Percentiles rank a stretch among this genome's conserved stretches.
Evolutionary conservation across 2,329 filamentous ascomycete genomes (phyloP).

Genomic region (Sordariomycetes sp.): DNA sequence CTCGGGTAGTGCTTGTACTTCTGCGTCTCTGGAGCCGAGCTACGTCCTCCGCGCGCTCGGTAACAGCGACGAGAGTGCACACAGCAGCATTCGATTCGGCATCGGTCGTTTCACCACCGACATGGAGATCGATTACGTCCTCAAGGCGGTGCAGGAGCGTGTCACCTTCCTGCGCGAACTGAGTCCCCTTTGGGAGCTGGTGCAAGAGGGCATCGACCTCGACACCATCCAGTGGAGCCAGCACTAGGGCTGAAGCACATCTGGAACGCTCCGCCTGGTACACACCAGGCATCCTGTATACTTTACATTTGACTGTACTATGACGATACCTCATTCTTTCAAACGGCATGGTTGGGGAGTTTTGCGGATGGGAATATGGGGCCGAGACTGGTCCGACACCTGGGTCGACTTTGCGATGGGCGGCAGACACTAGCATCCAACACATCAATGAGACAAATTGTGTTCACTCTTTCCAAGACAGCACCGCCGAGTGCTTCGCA

Average conservation of each 20-base stretch:
- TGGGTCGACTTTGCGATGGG: no score
- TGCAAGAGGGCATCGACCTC: conserved; percentile 92
- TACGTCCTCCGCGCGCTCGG: conserved; percentile 92
- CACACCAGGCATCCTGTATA: no score
- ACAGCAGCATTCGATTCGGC: conserved; percentile 95
- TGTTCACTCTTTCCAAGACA: no score
- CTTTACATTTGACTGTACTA: conserved; percentile 21
- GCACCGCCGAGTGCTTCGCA: no score
- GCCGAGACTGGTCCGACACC: no score
- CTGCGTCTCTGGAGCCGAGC: conserved; percentile 89
- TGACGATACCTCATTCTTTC: conserved; percentile 10
- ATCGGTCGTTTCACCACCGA: conserved; percentile 97
- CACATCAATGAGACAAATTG: no score
- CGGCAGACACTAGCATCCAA: no score
- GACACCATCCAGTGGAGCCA: conserved; percentile 98
- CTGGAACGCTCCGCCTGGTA: no score
- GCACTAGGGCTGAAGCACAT: conserved; percentile 48
- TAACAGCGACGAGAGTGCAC: conserved; percentile 93
- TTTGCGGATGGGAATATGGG: neutral
- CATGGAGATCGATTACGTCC: conserved; percentile 90
- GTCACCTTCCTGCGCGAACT: conserved; percentile 91
- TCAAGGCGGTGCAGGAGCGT: conserved; percentile 85
- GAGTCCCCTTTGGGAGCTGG: conserved; percentile 93
- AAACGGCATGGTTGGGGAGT: conserved; percentile 3
- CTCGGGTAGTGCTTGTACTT: conserved; percentile 94